Percentiles rank a stretch among this genome's conserved stretches.
Evolutionary conservation across 2,329 filamentous ascomycete species (phyloP).

Genomic region (Myriosclerotinia duriaeana): DNA sequence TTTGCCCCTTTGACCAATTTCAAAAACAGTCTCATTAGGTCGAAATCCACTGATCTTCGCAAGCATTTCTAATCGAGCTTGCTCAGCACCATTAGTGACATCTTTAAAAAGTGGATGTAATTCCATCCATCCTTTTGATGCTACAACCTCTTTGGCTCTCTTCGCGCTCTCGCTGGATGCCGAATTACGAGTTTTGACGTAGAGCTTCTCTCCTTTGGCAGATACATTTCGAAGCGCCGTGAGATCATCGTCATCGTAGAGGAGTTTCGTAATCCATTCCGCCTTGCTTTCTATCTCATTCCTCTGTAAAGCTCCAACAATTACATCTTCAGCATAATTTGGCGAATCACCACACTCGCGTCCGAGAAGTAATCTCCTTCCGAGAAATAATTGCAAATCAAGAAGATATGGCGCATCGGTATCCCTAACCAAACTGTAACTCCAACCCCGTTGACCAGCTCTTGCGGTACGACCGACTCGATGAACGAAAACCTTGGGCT

Average conservation of each 20-base stretch:
- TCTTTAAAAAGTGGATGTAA: slow-evolving; percentile 80
- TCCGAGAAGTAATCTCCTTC: slow-evolving; percentile 77
- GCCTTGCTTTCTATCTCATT: slow-evolving; percentile 71
- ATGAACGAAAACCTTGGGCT: slow-evolving; percentile 95
- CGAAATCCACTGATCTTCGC: slow-evolving; percentile 85
- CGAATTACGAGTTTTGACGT: slow-evolving; percentile 83
- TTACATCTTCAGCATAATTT: slow-evolving; percentile 79
- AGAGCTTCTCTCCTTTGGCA: slow-evolving; percentile 87
- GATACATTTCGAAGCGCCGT: slow-evolving; percentile 69
- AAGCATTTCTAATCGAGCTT: slow-evolving; percentile 80
- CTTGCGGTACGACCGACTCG: slow-evolving; percentile 93
- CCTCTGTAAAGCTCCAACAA: slow-evolving; percentile 73
- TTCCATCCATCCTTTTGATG: slow-evolving; percentile 67
- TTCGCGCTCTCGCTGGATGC: slow-evolving; percentile 90
- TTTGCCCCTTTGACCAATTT: slow-evolving; percentile 75
- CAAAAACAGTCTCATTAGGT: slow-evolving; percentile 94
- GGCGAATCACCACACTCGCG: slow-evolving; percentile 57
- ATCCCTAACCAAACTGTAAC: slow-evolving; percentile 87
- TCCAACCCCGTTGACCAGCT: slow-evolving; percentile 90
- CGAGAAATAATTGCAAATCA: slow-evolving; percentile 91
- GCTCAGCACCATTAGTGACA: slow-evolving; percentile 63
- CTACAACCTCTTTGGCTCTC: slow-evolving; percentile 74
- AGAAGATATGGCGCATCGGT: slow-evolving; percentile 88
- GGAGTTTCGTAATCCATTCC: slow-evolving; percentile 79
- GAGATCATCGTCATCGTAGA: slow-evolving; percentile 75